These are phyloP conservation scores for Phytophthora vignae DNA, from an alignment of 352 stramenopile species.

Conservation along the genomic window DNA sequence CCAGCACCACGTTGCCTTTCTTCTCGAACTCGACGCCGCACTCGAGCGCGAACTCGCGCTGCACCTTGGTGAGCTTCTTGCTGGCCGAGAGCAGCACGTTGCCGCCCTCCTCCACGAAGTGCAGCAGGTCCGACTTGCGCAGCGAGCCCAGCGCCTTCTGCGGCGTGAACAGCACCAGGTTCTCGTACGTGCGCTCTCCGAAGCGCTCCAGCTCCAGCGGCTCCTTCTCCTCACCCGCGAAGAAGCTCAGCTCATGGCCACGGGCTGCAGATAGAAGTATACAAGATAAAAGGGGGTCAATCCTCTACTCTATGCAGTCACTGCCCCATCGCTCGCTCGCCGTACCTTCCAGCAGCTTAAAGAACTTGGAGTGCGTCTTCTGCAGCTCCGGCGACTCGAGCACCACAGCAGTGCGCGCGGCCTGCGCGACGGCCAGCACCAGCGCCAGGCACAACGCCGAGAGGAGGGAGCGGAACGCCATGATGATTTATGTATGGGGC, in stretches of 20 bases:
- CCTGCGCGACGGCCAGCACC: slow-evolving; percentile 33
- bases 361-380: slow-evolving; percentile 80
- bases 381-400: slow-evolving; percentile 66
- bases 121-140: slow-evolving; percentile 72
- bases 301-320: background rate
- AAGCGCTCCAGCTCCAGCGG: slow-evolving; percentile 78
- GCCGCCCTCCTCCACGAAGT: slow-evolving; percentile 89
- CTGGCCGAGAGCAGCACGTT: slow-evolving; percentile 84
- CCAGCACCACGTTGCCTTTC: slow-evolving; percentile 88
- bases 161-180: slow-evolving; percentile 91
- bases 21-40: slow-evolving; percentile 91
- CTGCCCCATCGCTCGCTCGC: background rate
- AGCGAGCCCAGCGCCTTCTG: slow-evolving; percentile 79
- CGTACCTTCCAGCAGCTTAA: slow-evolving; percentile 68
- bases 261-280: slow-evolving; percentile 37
- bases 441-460: slow-evolving; percentile 29
- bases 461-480: slow-evolving; percentile 33
- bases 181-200: slow-evolving; percentile 89
- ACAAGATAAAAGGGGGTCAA: slow-evolving; percentile 8
- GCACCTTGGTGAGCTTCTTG: slow-evolving; percentile 79
- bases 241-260: slow-evolving; percentile 75
- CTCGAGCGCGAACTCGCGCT: slow-evolving; percentile 88
- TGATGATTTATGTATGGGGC: slow-evolving; percentile 12
- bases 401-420: slow-evolving; percentile 73
- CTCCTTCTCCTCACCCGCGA: slow-evolving; percentile 52